These are phyloP conservation scores for Amanita thiersii DNA, from an alignment of 768 basidiomycete genomes.

Conservation along the genomic window DNA sequence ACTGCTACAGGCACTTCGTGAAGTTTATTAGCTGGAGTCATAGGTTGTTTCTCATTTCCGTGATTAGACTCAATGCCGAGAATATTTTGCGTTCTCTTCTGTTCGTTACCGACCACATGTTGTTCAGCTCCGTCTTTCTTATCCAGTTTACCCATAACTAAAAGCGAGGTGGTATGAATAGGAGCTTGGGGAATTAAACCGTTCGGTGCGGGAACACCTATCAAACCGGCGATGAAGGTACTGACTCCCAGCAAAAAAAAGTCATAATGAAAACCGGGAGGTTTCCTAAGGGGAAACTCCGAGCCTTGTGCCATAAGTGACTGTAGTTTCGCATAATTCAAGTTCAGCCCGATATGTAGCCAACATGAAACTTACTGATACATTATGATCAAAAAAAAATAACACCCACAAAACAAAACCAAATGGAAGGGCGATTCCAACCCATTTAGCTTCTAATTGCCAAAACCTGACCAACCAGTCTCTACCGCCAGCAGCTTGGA, in stretches of 20 bases:
- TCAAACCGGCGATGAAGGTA: constrained; percentile 81
- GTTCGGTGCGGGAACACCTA: constrained; percentile 84
- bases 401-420: constrained; percentile 83
- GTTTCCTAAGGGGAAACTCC: constrained; percentile 84
- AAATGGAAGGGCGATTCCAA: constrained; percentile 84
- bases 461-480: constrained; percentile 86
- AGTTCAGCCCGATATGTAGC: background rate
- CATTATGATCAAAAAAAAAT: constrained; percentile 95
- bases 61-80: constrained; percentile 7
- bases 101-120: constrained; percentile 17
- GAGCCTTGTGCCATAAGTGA: constrained; percentile 89
- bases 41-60: no score
- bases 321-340: constrained; percentile 26
- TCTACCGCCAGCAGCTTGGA: constrained; percentile 62
- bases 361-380: constrained; percentile 53
- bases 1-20: constrained; percentile 61
- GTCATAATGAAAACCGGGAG: constrained; percentile 81
- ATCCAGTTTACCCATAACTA: constrained; percentile 48
- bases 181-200: constrained; percentile 84
- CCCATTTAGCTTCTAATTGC: constrained; percentile 84
- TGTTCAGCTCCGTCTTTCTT: constrained; percentile 28
- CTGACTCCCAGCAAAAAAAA: constrained; percentile 89
- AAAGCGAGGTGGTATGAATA: constrained; percentile 81
- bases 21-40: constrained; percentile 13
- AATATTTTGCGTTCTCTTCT: background rate